These are phyloP conservation scores for Alternaria ethzedia DNA, from an alignment of 2,329 filamentous ascomycete species.

Conservation along the genomic window DNA sequence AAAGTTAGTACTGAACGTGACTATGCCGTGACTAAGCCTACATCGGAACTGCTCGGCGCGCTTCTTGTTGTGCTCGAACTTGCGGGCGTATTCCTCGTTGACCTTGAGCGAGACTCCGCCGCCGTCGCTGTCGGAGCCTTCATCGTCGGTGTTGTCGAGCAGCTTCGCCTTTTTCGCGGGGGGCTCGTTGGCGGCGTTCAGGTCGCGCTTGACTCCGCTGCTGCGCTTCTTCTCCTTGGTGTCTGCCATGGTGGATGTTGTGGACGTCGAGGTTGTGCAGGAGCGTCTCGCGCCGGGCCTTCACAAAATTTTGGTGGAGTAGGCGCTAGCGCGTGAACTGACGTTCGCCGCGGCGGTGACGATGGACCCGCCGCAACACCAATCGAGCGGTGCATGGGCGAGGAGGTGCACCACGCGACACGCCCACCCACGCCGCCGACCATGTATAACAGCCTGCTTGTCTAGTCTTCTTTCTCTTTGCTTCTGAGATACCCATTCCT, in stretches of 20 bases:
- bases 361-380: slow-evolving; percentile 21
- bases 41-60: slow-evolving; percentile 80
- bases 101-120: slow-evolving; percentile 67
- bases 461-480: slow-evolving; percentile 16
- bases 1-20: slow-evolving; percentile 24
- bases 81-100: slow-evolving; percentile 86
- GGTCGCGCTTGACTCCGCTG: slow-evolving; percentile 33
- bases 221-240: slow-evolving; percentile 33
- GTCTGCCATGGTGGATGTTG: slow-evolving; percentile 26
- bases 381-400: slow-evolving; percentile 12
- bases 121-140: slow-evolving; percentile 33
- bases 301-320: slow-evolving; percentile 33
- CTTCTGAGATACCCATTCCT: slow-evolving; percentile 9
- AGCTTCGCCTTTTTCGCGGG: slow-evolving; percentile 46
- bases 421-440: slow-evolving; percentile 8
- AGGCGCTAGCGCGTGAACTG: slow-evolving; percentile 30
- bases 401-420: slow-evolving; percentile 11
- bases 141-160: slow-evolving; percentile 46
- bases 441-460: slow-evolving; percentile 30
- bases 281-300: slow-evolving; percentile 7
- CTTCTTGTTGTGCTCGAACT: slow-evolving; percentile 98
- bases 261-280: background rate
- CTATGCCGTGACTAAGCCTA: slow-evolving; percentile 48
- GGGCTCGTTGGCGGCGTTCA: slow-evolving; percentile 26
- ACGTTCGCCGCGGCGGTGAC: slow-evolving; percentile 27